phyloP scores from a whole-genome alignment of 2,329 filamentous ascomycete genomes.

The Didymosphaeria variabile region DNA sequence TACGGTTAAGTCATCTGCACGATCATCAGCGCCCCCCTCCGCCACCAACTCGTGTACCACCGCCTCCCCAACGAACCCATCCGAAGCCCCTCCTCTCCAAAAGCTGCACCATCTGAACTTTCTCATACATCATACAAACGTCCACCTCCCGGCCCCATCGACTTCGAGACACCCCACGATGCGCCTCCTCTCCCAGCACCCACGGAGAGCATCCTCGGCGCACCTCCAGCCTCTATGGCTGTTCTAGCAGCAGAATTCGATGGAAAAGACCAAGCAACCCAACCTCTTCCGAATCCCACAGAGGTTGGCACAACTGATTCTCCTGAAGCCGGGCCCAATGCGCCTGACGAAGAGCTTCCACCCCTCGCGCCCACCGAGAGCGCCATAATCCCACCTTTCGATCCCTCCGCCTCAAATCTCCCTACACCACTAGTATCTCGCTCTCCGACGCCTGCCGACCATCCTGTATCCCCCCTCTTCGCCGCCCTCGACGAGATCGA shows the following conservation, averaged over 20 bases:
- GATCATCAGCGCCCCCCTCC: constrained; percentile 32
- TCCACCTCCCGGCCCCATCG: constrained; percentile 39
- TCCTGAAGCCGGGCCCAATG: neutral
- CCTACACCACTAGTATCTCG: constrained; percentile 40
- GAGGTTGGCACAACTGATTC: neutral
- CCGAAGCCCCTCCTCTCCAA: constrained; percentile 17
- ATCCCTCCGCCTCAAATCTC: constrained; percentile 23
- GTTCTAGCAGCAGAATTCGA: constrained; percentile 5
- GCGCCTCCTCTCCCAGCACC: constrained; percentile 17
- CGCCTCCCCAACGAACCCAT: constrained; percentile 24
- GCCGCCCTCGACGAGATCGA: constrained; percentile 48
- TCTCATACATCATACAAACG: constrained; percentile 35
- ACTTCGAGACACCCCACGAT: constrained; percentile 37
- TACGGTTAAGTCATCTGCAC: neutral
- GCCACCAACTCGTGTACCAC: constrained; percentile 29
- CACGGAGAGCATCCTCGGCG: constrained; percentile 6
- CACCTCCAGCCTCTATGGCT: constrained; percentile 11
- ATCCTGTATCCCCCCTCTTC: constrained; percentile 44
- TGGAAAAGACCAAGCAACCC: constrained; percentile 7
- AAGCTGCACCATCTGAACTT: constrained; percentile 3
- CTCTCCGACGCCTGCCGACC: constrained; percentile 32
- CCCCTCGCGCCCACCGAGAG: constrained; percentile 30
- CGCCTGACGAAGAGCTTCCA: constrained; percentile 7
- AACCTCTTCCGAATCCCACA: constrained; percentile 11
- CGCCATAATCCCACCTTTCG: constrained; percentile 32